Conservation (phyloP, 2,329 filamentous ascomycete genomes). For the Ophiocordyceps camponoti-saundersi region DNA sequence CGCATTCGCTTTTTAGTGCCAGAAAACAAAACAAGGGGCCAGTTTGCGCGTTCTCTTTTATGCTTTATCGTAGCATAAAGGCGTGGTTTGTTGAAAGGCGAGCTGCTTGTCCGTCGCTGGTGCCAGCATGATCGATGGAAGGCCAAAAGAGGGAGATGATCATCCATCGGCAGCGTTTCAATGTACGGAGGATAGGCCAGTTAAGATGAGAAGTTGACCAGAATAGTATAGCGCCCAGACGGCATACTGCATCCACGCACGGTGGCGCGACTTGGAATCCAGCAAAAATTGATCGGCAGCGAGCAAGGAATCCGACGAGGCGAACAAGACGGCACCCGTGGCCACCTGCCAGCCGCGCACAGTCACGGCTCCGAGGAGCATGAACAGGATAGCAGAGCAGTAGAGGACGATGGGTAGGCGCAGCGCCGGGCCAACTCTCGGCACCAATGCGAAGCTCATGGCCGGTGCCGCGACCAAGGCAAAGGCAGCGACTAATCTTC, state of each 20-base stretch:
- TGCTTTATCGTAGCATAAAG: too few species aligned
- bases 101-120: not conserved
- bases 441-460: slow-evolving; percentile 12
- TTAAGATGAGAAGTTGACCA: slow-evolving; percentile 16
- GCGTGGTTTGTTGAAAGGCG: too few species aligned
- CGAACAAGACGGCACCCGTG: slow-evolving; percentile 14
- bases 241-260: slow-evolving; percentile 13
- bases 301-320: slow-evolving; percentile 15
- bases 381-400: slow-evolving; percentile 12
- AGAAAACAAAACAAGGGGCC: too few species aligned
- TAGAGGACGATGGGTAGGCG: slow-evolving; percentile 15
- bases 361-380: slow-evolving; percentile 15
- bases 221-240: slow-evolving; percentile 19
- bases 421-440: slow-evolving; percentile 8
- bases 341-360: slow-evolving; percentile 8
- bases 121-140: too few species aligned
- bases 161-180: too few species aligned
- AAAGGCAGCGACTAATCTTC: slow-evolving; percentile 4
- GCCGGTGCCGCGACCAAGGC: slow-evolving; percentile 8
- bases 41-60: too few species aligned
- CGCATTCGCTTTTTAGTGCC: too few species aligned
- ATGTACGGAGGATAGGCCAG: not conserved
- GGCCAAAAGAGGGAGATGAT: too few species aligned
- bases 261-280: slow-evolving; percentile 6
- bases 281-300: slow-evolving; percentile 16